phyloP scores from a whole-genome alignment of 108 stramenopile genomes.

The Skeletonema menzelii region DNA sequence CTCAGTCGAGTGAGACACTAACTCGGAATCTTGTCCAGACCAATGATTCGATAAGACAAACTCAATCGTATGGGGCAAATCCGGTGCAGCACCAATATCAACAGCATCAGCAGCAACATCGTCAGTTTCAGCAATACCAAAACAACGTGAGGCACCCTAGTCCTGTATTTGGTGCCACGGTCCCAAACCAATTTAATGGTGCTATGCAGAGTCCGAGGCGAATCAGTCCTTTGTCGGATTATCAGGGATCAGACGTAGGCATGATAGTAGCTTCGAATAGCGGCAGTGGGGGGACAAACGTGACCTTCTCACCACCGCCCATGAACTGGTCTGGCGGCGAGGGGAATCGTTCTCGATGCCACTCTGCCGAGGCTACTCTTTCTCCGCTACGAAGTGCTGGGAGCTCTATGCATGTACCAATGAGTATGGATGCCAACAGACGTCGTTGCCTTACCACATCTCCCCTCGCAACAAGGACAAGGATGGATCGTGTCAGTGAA shows the following conservation, averaged over 20 bases:
- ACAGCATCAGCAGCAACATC: not conserved
- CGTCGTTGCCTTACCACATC: constrained; percentile 66
- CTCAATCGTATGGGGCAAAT: not conserved
- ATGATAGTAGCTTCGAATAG: constrained; percentile 15
- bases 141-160: constrained; percentile 39
- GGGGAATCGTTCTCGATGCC: constrained; percentile 36
- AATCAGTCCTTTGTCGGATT: constrained; percentile 44
- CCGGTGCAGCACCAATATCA: constrained; percentile 3
- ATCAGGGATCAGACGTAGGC: constrained; percentile 44
- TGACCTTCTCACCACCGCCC: constrained; percentile 25
- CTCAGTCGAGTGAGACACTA: constrained; percentile 1
- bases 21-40: constrained; percentile 21
- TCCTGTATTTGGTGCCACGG: constrained; percentile 37
- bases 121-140: constrained; percentile 7
- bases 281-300: constrained; percentile 8
- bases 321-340: not conserved
- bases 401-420: constrained; percentile 24
- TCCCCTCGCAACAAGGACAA: constrained; percentile 30
- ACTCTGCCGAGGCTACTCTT: constrained; percentile 36
- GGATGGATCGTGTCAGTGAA: constrained; percentile 54
- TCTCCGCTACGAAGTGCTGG: constrained; percentile 13
- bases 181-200: constrained; percentile 17
- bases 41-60: constrained; percentile 12
- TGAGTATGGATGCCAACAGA: constrained; percentile 44
- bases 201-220: not conserved